phyloP scores from a whole-genome alignment of 805 yeast genomes.

The Zygotorulaspora chibaensis region DNA sequence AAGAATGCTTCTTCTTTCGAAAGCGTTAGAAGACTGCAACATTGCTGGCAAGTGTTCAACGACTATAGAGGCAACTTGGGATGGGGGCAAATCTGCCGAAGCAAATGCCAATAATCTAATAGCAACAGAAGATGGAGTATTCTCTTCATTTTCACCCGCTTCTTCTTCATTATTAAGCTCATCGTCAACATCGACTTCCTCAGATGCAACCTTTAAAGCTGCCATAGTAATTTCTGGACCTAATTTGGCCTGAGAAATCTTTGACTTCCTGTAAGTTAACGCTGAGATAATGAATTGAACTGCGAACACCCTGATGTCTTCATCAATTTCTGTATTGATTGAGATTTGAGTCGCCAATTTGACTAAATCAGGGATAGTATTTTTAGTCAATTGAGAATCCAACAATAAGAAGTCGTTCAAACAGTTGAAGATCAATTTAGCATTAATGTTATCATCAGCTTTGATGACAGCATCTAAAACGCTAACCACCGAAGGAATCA shows the following conservation, averaged over 20 bases:
- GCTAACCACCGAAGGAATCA: conserved; percentile 76
- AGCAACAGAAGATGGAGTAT: conserved; percentile 70
- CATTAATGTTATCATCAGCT: conserved; percentile 65
- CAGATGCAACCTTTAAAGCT: conserved; percentile 74
- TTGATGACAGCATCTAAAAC: conserved; percentile 72
- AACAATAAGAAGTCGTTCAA: conserved; percentile 73
- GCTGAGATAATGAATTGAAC: conserved; percentile 79
- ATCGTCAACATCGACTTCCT: conserved; percentile 72
- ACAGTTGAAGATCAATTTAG: conserved; percentile 74
- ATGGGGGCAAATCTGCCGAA: conserved; percentile 83
- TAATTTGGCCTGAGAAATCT: conserved; percentile 70
- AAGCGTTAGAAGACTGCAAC: conserved; percentile 59
- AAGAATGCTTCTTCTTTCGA: conserved; percentile 83
- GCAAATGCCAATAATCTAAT: conserved; percentile 74
- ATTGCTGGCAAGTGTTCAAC: conserved; percentile 57
- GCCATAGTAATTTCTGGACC: conserved; percentile 76
- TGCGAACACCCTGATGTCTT: conserved; percentile 78
- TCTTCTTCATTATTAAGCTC: conserved; percentile 78
- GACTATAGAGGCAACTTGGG: conserved; percentile 81
- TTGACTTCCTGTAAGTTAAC: conserved; percentile 74
- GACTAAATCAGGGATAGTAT: conserved; percentile 62
- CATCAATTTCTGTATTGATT: conserved; percentile 59
- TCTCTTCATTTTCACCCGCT: conserved; percentile 91
- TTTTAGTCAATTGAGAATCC: conserved; percentile 76
- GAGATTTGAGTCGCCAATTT: conserved; percentile 75